Conservation (phyloP, 2,329 filamentous ascomycete genomes). For the Monosporascus sp. region DNA sequence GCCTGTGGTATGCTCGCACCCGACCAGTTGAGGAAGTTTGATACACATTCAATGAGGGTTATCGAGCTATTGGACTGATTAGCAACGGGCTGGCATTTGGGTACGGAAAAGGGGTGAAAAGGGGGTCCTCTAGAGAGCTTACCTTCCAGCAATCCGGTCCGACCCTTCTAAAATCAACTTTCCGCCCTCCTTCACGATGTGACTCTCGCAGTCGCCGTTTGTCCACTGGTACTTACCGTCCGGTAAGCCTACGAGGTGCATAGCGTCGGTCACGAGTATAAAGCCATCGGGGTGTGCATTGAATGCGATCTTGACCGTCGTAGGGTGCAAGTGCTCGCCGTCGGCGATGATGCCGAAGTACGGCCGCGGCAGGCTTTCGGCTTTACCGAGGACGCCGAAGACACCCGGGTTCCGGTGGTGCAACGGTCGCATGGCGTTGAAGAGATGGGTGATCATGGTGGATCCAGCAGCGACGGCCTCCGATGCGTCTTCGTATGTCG, state of each 20-base stretch:
- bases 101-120: not conserved
- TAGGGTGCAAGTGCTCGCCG: constrained; percentile 84
- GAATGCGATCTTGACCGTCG: constrained; percentile 83
- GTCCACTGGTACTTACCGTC: constrained; percentile 85
- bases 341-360: constrained; percentile 89
- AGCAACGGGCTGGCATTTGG: constrained; percentile 9
- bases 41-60: constrained; percentile 74
- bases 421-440: constrained; percentile 89
- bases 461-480: constrained; percentile 68
- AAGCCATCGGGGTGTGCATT: constrained; percentile 79
- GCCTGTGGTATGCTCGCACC: constrained; percentile 63
- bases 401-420: constrained; percentile 89
- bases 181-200: constrained; percentile 65
- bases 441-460: constrained; percentile 87
- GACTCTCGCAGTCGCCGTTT: constrained; percentile 57
- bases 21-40: constrained; percentile 74
- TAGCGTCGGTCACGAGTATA: constrained; percentile 87
- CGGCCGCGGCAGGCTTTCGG: constrained; percentile 54
- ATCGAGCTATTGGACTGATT: constrained; percentile 45
- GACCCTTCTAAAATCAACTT: constrained; percentile 73
- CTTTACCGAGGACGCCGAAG: constrained; percentile 75
- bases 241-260: constrained; percentile 78
- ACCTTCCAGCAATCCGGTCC: constrained; percentile 72
- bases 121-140: constrained; percentile 22
- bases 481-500: constrained; percentile 77